phyloP scores from a whole-genome alignment of 805 yeast species.

The Metschnikowia dekortorum region DNA sequence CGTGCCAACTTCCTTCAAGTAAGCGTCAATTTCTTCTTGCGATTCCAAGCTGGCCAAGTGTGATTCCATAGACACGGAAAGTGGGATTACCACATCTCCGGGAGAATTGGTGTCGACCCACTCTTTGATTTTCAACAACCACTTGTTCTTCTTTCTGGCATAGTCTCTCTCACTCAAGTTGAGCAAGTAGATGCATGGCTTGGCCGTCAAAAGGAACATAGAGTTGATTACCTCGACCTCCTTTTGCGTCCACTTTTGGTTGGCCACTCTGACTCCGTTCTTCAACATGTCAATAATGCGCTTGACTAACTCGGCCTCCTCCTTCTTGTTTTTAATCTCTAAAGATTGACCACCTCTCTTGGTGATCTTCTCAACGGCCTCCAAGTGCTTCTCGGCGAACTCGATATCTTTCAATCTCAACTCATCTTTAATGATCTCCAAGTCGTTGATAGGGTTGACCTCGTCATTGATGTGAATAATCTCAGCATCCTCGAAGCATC shows the following conservation, averaged over 20 bases:
- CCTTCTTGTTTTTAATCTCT: slow-evolving; percentile 85
- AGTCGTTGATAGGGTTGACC: slow-evolving; percentile 86
- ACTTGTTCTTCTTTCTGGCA: slow-evolving; percentile 84
- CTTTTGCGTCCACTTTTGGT: slow-evolving; percentile 80
- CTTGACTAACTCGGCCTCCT: slow-evolving; percentile 71
- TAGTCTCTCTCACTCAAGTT: slow-evolving; percentile 88
- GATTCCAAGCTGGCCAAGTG: slow-evolving; percentile 75
- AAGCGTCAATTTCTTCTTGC: slow-evolving; percentile 39
- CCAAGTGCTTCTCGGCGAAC: slow-evolving; percentile 79
- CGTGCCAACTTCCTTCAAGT: slow-evolving; percentile 70
- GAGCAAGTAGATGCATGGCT: slow-evolving; percentile 89
- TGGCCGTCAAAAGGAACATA: slow-evolving; percentile 87
- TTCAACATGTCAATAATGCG: slow-evolving; percentile 72
- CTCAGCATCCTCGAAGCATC: slow-evolving; percentile 85
- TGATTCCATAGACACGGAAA: slow-evolving; percentile 80
- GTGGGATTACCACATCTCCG: slow-evolving; percentile 82
- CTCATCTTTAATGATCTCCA: slow-evolving; percentile 87
- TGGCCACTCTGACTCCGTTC: slow-evolving; percentile 83
- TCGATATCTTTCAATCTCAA: slow-evolving; percentile 95
- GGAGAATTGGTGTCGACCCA: slow-evolving; percentile 90
- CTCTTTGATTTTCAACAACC: slow-evolving; percentile 71
- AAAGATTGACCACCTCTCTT: slow-evolving; percentile 85
- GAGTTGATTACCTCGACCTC: slow-evolving; percentile 88
- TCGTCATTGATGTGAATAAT: slow-evolving; percentile 91
- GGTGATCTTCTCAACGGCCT: slow-evolving; percentile 71